These are phyloP conservation scores for Roridomyces roridus DNA, from an alignment of 768 basidiomycete genomes.

Conservation along the genomic window DNA sequence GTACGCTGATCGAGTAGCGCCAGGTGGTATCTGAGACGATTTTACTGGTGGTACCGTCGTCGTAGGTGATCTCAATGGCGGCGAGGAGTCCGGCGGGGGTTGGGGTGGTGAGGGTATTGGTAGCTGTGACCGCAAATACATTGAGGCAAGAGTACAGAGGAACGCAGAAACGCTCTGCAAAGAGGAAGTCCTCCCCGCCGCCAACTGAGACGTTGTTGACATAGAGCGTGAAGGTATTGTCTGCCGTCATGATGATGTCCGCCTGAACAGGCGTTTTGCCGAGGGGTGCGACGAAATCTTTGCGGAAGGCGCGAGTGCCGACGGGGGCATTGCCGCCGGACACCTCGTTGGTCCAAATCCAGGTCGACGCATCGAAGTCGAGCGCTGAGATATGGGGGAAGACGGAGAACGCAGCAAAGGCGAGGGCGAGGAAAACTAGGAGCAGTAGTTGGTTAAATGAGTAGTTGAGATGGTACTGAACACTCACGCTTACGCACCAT, in stretches of 20 bases:
- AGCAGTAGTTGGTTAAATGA: neutral
- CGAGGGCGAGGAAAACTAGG: neutral
- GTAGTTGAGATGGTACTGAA: neutral
- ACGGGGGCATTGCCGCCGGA: constrained; percentile 21
- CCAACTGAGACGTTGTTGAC: constrained; percentile 36
- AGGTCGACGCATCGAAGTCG: constrained; percentile 9
- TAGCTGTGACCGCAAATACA: constrained; percentile 38
- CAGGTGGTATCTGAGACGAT: constrained; percentile 37
- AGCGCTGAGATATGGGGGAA: neutral
- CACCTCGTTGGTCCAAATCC: constrained; percentile 36
- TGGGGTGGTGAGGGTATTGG: constrained; percentile 5
- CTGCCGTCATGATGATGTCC: constrained; percentile 34
- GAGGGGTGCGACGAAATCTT: constrained; percentile 27
- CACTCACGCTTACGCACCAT: constrained; percentile 8
- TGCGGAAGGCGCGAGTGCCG: constrained; percentile 34
- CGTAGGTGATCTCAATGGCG: constrained; percentile 36
- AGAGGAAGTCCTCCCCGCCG: constrained; percentile 16
- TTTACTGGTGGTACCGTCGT: constrained; percentile 33
- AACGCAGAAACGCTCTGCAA: constrained; percentile 35
- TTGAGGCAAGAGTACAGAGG: constrained; percentile 33
- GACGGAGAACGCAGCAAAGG: constrained; percentile 15
- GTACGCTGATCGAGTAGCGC: constrained; percentile 30
- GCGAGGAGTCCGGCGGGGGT: constrained; percentile 36
- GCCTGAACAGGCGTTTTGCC: constrained; percentile 34
- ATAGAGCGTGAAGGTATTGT: constrained; percentile 37